Percentiles rank a stretch among this genome's conserved stretches.
Conservation (phyloP, 768 basidiomycete species). For the Scleroderma citrinum region DNA sequence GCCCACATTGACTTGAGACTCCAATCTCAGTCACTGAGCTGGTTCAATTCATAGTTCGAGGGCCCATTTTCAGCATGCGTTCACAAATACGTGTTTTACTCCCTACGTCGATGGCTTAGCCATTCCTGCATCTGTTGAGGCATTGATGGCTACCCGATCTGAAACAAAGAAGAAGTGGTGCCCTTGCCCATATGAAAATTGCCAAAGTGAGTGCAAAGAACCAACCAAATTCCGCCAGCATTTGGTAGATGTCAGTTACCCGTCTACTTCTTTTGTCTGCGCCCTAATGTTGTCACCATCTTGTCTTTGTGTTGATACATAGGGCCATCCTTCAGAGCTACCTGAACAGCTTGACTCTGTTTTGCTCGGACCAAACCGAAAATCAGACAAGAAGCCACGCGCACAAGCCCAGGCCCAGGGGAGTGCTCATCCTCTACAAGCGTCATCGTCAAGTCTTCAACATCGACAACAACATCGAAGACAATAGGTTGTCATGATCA, state of each 20-base stretch:
- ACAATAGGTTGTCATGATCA: not conserved
- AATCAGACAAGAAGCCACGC: slow-evolving; percentile 45
- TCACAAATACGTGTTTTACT: slow-evolving; percentile 25
- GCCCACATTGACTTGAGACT: slow-evolving; percentile 11
- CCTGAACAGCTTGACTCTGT: slow-evolving; percentile 64
- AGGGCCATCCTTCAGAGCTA: slow-evolving; percentile 65
- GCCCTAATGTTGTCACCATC: not conserved
- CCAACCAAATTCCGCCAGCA: slow-evolving; percentile 82
- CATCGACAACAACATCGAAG: not conserved
- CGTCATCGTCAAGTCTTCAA: slow-evolving; percentile 1
- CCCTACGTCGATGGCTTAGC: slow-evolving; percentile 23
- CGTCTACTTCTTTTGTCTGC: not conserved
- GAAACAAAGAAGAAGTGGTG: slow-evolving; percentile 46
- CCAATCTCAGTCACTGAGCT: slow-evolving; percentile 2
- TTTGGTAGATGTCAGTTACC: slow-evolving; percentile 57
- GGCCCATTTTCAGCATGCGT: slow-evolving; percentile 65
- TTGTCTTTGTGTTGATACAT: slow-evolving; percentile 1
- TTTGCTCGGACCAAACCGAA: slow-evolving; percentile 61
- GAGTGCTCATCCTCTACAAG: slow-evolving; percentile 5
- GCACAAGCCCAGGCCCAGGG: slow-evolving; percentile 11
- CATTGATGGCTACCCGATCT: slow-evolving; percentile 24
- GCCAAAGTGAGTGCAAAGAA: slow-evolving; percentile 75
- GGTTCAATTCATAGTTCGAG: slow-evolving; percentile 48
- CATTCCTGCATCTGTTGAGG: slow-evolving; percentile 20
- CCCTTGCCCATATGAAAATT: slow-evolving; percentile 55